A percentile compares a stretch with the other conserved stretches of the same genome.
Evolutionary conservation across 2,329 filamentous ascomycete genomes (phyloP).

Genomic region (Fusarium circinatum): DNA sequence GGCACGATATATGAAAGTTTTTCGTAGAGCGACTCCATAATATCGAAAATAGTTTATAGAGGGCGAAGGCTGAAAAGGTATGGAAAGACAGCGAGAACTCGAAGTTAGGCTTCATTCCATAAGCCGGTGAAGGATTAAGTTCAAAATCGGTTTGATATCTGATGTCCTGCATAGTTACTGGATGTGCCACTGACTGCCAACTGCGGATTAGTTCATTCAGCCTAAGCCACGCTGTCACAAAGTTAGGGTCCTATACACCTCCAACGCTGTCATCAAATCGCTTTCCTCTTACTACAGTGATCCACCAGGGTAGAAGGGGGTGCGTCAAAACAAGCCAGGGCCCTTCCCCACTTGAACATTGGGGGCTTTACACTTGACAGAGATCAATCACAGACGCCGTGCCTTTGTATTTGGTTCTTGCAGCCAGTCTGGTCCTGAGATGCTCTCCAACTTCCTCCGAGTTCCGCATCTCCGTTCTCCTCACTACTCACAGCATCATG

Average conservation of each 20-base stretch:
- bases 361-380: neutral
- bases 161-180: neutral
- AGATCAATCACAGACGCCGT: neutral
- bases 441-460: neutral
- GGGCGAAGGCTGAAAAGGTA: no score
- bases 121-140: no score
- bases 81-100: no score
- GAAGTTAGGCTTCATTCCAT: fast-evolving
- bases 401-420: no score
- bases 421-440: no score
- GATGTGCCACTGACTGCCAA: neutral
- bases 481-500: neutral
- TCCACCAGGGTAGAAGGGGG: no score
- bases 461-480: neutral
- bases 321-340: neutral
- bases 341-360: neutral
- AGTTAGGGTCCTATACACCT: neutral
- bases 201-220: neutral
- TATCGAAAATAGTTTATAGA: neutral
- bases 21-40: neutral
- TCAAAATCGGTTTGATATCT: neutral
- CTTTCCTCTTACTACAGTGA: neutral
- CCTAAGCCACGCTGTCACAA: neutral
- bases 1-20: neutral
- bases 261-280: no score